These are phyloP conservation scores for Thalassia testudinum DNA, from an alignment of 116 monocot genomes.

Conservation along the genomic window DNA sequence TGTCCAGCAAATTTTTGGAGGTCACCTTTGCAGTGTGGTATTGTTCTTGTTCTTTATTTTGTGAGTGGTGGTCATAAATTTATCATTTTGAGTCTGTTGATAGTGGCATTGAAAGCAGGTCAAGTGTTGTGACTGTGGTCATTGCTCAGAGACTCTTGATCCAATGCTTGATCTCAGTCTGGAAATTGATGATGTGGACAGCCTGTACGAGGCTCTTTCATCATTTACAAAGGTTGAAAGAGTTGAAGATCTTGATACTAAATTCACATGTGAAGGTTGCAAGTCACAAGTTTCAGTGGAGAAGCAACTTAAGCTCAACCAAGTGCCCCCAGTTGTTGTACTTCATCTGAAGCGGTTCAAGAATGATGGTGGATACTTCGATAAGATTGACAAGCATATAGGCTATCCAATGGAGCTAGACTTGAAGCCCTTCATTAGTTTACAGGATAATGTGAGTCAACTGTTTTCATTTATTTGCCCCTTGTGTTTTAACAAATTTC, in stretches of 20 bases:
- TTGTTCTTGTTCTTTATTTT: neutral
- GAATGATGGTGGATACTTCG: conserved; percentile 6
- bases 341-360: conserved; percentile 74
- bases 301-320: conserved; percentile 48
- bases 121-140: conserved; percentile 48
- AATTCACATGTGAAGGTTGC: conserved; percentile 58
- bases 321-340: conserved; percentile 38
- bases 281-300: conserved; percentile 30
- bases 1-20: conserved; percentile 59
- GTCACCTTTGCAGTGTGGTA: conserved; percentile 62
- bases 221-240: conserved; percentile 58
- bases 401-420: conserved; percentile 52
- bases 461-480: conserved; percentile 1
- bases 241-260: conserved; percentile 49
- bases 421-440: conserved; percentile 38
- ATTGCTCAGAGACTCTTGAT: conserved; percentile 53
- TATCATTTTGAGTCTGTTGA: too few relatives aligned
- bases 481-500: too few relatives aligned
- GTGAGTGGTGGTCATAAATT: too few relatives aligned
- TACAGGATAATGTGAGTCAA: conserved; percentile 10
- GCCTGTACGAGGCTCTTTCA: conserved; percentile 34
- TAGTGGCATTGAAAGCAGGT: conserved; percentile 20
- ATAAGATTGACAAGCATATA: conserved; percentile 53
- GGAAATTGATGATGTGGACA: conserved; percentile 43
- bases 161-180: conserved; percentile 59